Conservation (phyloP, 2,329 filamentous ascomycete species). For the Ciborinia camelliae region DNA sequence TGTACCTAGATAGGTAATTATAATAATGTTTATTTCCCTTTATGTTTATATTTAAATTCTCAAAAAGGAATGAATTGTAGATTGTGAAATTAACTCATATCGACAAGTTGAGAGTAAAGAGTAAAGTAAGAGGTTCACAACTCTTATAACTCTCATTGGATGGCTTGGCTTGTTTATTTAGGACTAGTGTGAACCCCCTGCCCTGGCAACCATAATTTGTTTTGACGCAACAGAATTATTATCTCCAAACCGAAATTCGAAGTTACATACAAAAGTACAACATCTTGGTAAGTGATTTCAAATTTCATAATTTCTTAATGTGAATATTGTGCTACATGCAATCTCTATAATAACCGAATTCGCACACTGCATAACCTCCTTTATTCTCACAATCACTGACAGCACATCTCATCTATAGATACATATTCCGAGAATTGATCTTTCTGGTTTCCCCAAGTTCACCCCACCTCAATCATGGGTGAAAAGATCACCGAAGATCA, state of each 20-base stretch:
- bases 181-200: slow-evolving; percentile 10
- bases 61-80: no score
- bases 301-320: slow-evolving; percentile 1
- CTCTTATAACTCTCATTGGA: no score
- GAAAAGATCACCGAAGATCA: slow-evolving; percentile 58
- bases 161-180: slow-evolving; percentile 1
- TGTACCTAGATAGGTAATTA: not conserved
- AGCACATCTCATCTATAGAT: slow-evolving; percentile 26
- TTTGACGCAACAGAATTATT: slow-evolving; percentile 18
- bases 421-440: slow-evolving; percentile 17
- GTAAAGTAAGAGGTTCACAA: no score
- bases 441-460: slow-evolving; percentile 12
- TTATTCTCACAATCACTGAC: slow-evolving; percentile 17
- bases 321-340: not conserved
- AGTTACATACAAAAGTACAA: slow-evolving; percentile 7
- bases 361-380: slow-evolving; percentile 11
- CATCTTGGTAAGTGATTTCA: slow-evolving; percentile 13
- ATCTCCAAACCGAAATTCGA: slow-evolving; percentile 1
- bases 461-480: slow-evolving; percentile 42
- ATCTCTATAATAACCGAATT: not conserved
- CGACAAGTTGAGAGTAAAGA: no score
- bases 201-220: slow-evolving; percentile 19
- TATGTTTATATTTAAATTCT: not conserved
- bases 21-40: not conserved
- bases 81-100: no score